Conservation (phyloP, 495 filamentous ascomycete genomes). For the Xylaria venustula region DNA sequence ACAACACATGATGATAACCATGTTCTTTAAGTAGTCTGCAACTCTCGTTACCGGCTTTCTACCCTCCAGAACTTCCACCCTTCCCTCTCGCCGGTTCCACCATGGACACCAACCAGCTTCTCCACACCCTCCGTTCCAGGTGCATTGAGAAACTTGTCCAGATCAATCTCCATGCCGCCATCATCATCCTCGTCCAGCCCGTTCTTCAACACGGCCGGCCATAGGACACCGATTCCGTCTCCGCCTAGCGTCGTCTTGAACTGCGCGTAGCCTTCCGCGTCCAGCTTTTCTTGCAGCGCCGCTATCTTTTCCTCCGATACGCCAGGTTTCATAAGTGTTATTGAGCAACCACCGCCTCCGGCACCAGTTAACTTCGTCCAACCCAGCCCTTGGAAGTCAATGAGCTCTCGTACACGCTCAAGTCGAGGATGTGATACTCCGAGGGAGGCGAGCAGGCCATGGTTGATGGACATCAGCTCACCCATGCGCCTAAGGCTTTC, state of each 20-base stretch:
- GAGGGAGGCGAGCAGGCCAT: conserved; percentile 81
- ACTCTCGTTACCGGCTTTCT: conserved; percentile 35
- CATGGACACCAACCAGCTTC: conserved; percentile 65
- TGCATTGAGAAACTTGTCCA: conserved; percentile 84
- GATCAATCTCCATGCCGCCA: conserved; percentile 87
- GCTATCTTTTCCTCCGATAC: conserved; percentile 49
- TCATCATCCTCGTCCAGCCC: conserved; percentile 64
- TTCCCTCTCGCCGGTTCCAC: conserved; percentile 57
- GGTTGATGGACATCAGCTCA: conserved; percentile 87
- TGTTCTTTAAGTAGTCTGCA: not conserved
- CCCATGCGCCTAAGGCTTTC: conserved; percentile 67
- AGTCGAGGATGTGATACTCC: conserved; percentile 92
- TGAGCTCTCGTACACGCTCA: conserved; percentile 87
- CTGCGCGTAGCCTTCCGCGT: conserved; percentile 72
- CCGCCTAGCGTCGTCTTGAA: conserved; percentile 88
- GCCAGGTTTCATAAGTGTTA: conserved; percentile 75
- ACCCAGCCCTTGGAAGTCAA: conserved; percentile 85
- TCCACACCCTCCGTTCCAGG: conserved; percentile 80
- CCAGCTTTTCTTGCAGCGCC: conserved; percentile 64
- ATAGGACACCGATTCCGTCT: conserved; percentile 89
- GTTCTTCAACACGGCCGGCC: conserved; percentile 81
- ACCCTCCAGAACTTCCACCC: conserved; percentile 96
- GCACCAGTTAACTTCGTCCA: conserved; percentile 98
- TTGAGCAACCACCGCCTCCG: conserved; percentile 91
- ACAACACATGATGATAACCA: too few relatives aligned